These are phyloP conservation scores for Phytophthora cajani DNA, from an alignment of 352 stramenopile species.

Conservation along the genomic window DNA sequence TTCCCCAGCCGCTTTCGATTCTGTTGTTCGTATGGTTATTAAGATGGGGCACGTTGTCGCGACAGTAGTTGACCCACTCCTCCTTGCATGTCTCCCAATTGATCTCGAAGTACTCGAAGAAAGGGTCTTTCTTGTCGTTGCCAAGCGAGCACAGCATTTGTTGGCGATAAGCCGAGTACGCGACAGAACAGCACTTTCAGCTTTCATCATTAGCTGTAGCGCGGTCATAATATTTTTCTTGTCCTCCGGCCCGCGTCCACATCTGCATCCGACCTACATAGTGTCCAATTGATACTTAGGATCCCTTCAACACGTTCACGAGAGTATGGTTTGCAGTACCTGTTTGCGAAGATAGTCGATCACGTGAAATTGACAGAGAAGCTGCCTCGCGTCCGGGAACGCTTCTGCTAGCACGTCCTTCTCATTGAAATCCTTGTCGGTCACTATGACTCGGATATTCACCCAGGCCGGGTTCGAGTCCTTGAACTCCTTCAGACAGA, in stretches of 20 bases:
- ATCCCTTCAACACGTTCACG: background rate
- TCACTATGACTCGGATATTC: conserved; percentile 19
- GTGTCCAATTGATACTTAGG: background rate
- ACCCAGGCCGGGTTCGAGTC: conserved; percentile 15
- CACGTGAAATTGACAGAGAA: conserved; percentile 24
- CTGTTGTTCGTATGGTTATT: background rate
- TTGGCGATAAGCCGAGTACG: background rate
- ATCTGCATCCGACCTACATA: conserved; percentile 10
- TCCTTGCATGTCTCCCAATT: conserved; percentile 19
- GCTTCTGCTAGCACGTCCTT: conserved; percentile 14
- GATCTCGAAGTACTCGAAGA: conserved; percentile 17
- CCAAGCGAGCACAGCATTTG: conserved; percentile 2
- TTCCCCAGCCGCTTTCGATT: background rate
- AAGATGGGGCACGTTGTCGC: background rate
- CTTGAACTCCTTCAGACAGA: conserved; percentile 15
- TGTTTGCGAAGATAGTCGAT: conserved; percentile 16
- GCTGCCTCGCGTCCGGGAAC: conserved; percentile 11
- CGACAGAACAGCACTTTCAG: background rate
- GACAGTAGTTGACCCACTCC: conserved; percentile 5
- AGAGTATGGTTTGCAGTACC: background rate
- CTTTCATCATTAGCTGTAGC: conserved; percentile 20
- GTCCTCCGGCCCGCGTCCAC: background rate
- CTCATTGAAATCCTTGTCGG: conserved; percentile 22
- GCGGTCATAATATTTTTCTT: conserved; percentile 7
- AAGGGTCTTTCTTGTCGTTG: conserved; percentile 4